Base-by-base conservation (phyloP, 345 rosid species). In the Brassica incana region DNA sequence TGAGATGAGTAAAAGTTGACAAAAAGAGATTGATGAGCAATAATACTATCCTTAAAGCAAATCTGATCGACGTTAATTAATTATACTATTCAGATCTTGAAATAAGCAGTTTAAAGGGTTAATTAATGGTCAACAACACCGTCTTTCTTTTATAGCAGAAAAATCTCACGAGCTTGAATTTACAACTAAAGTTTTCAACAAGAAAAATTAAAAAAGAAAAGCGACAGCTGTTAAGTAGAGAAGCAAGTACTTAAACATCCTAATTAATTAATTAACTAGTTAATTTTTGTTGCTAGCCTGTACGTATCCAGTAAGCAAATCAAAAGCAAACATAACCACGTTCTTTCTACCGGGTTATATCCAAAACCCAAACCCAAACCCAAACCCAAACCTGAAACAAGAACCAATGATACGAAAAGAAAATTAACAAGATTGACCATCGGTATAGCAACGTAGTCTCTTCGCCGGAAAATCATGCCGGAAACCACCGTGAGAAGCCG, bases 401-500 rank as follows among this genome's bases (percentile, higher is more conserved):
- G 45, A 35, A 33, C 62, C 35, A n/a, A 32, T 32, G 15, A 32
- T 32, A 33, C 2, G 75, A 78, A 30, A 78, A 18, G 6, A 63
- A 35, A 71, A 73, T 86, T 82, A 86, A 81, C 77, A 83, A 75
- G 86, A 77, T 87, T 85, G 86, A 81, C 86, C 88, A 78, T 86
- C 88, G 71, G 89, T 77, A 69, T 79, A 70, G 48, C 75, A 82
- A 81, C 91, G 87, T 76, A 83, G 86, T 71, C 96, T 85, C 82
- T 89, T 90, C 71, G 78, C 85, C 8, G 96, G 94, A 15, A 88
- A 81, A 48, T 79, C 88, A 69, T 90, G 88, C 67, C 82, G 88
- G 85, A 82, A 87, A 80, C 82, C 88, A 70, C 87, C 92, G 3
- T 86, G 86, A 5, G 85, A 36, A 7, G 83, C 77, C 45, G 82